Conservation (phyloP, 2,329 filamentous ascomycete genomes). For the Shiraia sp. region DNA sequence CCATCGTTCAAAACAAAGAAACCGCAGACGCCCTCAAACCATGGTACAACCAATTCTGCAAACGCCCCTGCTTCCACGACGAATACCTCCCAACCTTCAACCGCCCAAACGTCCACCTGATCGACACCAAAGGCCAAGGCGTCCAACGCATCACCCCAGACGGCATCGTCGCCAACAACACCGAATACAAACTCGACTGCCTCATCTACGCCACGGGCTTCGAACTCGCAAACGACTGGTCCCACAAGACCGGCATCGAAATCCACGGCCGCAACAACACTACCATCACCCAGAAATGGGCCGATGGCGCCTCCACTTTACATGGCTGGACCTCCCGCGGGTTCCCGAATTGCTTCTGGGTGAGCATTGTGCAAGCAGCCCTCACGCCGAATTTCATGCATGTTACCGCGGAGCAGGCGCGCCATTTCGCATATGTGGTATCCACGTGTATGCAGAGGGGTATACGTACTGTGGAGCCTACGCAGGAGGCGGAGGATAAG, state of each 20-base stretch:
- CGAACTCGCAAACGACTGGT: constrained; percentile 35
- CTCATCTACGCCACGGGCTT: constrained; percentile 55
- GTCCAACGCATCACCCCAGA: constrained; percentile 42
- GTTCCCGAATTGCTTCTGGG: constrained; percentile 62
- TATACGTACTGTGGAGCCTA: constrained; percentile 50
- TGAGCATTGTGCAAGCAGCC: constrained; percentile 19
- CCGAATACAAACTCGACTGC: constrained; percentile 54
- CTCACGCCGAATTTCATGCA: constrained; percentile 33
- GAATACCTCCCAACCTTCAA: constrained; percentile 65
- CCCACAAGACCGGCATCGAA: constrained; percentile 39
- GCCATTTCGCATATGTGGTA: constrained; percentile 53
- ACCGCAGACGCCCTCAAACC: constrained; percentile 60
- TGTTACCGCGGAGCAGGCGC: constrained; percentile 29
- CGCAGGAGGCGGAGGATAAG: constrained; percentile 50
- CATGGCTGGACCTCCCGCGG: constrained; percentile 55
- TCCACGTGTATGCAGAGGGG: constrained; percentile 37
- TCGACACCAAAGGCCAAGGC: constrained; percentile 63
- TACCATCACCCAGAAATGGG: constrained; percentile 54
- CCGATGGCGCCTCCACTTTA: constrained; percentile 53
- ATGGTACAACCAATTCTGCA: constrained; percentile 67
- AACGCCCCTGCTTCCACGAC: constrained; percentile 66
- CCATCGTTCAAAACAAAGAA: constrained; percentile 54
- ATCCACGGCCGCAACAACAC: constrained; percentile 52
- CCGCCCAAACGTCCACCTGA: constrained; percentile 58
- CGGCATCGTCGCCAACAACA: constrained; percentile 54